A percentile compares a stretch with the other conserved stretches of the same genome.
Evolutionary conservation across 495 filamentous ascomycete species (phyloP).

Genomic region (Hyaloscypha variabilis): DNA sequence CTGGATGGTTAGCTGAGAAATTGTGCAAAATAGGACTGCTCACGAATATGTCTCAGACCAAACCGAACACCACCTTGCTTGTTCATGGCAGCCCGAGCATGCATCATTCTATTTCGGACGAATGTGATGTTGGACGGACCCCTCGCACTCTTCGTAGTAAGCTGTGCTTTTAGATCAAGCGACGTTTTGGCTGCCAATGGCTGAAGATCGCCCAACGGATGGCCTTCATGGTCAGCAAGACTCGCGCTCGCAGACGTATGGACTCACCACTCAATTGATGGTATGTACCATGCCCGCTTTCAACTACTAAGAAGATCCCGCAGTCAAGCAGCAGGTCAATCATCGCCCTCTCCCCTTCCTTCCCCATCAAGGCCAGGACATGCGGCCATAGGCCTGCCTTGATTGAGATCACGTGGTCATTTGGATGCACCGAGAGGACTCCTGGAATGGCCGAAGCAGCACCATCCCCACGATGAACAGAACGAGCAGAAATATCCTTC

Average conservation of each 20-base stretch:
- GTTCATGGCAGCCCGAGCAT: conserved; percentile 72
- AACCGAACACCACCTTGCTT: conserved; percentile 65
- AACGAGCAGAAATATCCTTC: conserved; percentile 46
- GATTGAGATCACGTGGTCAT: conserved; percentile 68
- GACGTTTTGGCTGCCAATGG: conserved; percentile 1
- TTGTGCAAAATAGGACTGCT: conserved; percentile 38
- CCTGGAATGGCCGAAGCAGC: conserved; percentile 25
- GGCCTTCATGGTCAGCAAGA: conserved; percentile 18
- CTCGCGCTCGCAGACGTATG: conserved; percentile 10
- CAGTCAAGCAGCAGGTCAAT: conserved; percentile 76
- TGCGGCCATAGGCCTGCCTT: conserved; percentile 74
- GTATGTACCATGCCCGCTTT: conserved; percentile 59
- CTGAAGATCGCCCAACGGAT: conserved; percentile 29
- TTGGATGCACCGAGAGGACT: conserved; percentile 51
- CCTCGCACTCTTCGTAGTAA: neutral
- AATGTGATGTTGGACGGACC: conserved; percentile 68
- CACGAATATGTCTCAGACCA: conserved; percentile 82
- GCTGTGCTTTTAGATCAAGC: conserved; percentile 21
- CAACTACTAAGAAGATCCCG: conserved; percentile 71
- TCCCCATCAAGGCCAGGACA: conserved; percentile 69
- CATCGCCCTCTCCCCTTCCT: conserved; percentile 81
- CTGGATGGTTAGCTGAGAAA: conserved; percentile 45
- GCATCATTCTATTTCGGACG: conserved; percentile 83
- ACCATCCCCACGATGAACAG: conserved; percentile 39
- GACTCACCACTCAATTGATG: conserved; percentile 77